Base-by-base conservation (phyloP, 2,329 filamentous ascomycete genomes). In the Thelonectria olida region DNA sequence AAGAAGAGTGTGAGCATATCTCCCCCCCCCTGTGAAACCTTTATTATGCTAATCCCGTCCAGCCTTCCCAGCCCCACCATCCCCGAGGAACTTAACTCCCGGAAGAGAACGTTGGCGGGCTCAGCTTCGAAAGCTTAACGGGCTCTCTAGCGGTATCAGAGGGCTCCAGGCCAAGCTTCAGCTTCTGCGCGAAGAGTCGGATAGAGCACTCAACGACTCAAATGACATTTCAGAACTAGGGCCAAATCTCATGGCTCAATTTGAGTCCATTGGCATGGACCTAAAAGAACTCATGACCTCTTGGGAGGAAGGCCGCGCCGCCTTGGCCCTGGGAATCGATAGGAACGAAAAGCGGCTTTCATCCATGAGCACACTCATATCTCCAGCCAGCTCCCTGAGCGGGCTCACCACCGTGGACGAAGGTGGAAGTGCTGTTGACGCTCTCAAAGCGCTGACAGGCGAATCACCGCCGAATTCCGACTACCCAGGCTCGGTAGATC, bases 121-220 rank as follows among this genome's bases (percentile, higher is more conserved):
- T 55, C 95, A 97, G 75, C 86, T 97, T 59, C 90, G 93, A 62
- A 95, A 97, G 74, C 87, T 99, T 41, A 93, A 92, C 72, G 92
- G 91, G 1, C 84, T 99, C 31, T 97, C 93, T 0, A 92, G 93
- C 56, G 94, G 93, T 15, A 97, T 98, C 63, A 90, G 94, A 25
- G 92, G 92, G 10, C 84, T 99, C 49, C 95, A 98, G 77, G 96
- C 96, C 34, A 99, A 98, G 77, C 88, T 99, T 81, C 93, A 96
- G 62, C 84, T 99, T 7, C 80, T 98, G 55, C 89, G 93, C 50
- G 96, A 99, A 75, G 93, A 97, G 76, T 96, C 93, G 0, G 92
- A 92, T 72, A 87, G 87, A 62, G 88, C 88, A 42, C 79, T 97
- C 25, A 92, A 97, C 71, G 88, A 90, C 68, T 88, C 91, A 36